These are phyloP conservation scores for Omphalotus olearius DNA, from an alignment of 1,284 basidiomycete species.

Conservation along the genomic window DNA sequence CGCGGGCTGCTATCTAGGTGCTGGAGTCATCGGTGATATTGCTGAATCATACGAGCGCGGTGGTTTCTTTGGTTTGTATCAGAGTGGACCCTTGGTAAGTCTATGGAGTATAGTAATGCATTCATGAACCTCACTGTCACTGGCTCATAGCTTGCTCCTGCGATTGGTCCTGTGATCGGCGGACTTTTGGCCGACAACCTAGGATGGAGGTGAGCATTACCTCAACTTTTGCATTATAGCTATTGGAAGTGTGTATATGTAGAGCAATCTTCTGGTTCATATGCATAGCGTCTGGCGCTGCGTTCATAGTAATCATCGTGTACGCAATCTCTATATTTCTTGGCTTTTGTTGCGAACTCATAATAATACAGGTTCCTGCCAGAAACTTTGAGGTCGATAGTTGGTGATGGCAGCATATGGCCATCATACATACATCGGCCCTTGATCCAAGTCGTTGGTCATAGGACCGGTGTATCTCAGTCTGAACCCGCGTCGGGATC, in stretches of 20 bases:
- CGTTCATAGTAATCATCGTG: conserved; percentile 52
- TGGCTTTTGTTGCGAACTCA: not conserved
- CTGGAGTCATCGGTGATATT: conserved; percentile 57
- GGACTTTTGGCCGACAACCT: conserved; percentile 52
- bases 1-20: conserved; percentile 29
- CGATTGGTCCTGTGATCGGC: conserved; percentile 54
- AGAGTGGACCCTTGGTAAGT: conserved; percentile 11
- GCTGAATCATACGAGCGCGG: conserved; percentile 48
- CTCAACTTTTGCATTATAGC: not conserved
- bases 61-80: conserved; percentile 48
- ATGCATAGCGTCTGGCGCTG: conserved; percentile 52
- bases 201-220: conserved; percentile 58
- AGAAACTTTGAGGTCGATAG: conserved; percentile 54
- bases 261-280: conserved; percentile 82
- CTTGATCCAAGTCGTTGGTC: conserved; percentile 50
- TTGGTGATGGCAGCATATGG: conserved; percentile 54
- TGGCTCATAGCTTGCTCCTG: conserved; percentile 33
- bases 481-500: not conserved
- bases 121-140: too few species aligned
- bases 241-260: not conserved
- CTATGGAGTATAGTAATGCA: not conserved
- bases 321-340: conserved; percentile 27
- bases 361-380: conserved; percentile 43
- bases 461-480: not conserved
- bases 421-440: conserved; percentile 46